Conservation (phyloP, 495 filamentous ascomycete genomes). For the Antarctomyces pellizariae region DNA sequence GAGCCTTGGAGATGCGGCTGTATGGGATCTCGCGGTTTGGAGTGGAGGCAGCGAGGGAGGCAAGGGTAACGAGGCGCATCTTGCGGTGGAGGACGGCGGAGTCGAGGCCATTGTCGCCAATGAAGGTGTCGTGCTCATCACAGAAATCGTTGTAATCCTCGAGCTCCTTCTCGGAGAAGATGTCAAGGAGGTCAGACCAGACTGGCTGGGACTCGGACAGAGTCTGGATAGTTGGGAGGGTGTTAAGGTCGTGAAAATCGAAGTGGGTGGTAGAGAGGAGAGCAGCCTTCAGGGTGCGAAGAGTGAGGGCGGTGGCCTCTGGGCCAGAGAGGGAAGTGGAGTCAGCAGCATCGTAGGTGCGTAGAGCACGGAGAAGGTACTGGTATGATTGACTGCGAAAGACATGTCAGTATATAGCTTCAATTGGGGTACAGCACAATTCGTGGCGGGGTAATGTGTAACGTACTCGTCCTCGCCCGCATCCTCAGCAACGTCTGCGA, state of each 20-base stretch:
- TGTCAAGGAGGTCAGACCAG: slow-evolving; percentile 75
- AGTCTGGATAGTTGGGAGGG: slow-evolving; percentile 64
- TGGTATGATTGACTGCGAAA: slow-evolving; percentile 39
- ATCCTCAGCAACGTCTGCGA: slow-evolving; percentile 57
- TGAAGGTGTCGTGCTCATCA: slow-evolving; percentile 54
- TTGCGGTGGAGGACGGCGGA: slow-evolving; percentile 47
- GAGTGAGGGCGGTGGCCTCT: slow-evolving; percentile 57
- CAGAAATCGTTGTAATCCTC: slow-evolving; percentile 92
- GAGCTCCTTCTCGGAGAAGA: slow-evolving; percentile 78
- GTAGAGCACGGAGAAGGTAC: slow-evolving; percentile 62
- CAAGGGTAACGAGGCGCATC: slow-evolving; percentile 85
- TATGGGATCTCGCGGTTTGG: slow-evolving; percentile 71
- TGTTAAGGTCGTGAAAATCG: slow-evolving; percentile 84
- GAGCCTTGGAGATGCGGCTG: slow-evolving; percentile 49
- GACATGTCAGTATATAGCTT: background rate
- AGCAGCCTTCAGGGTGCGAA: slow-evolving; percentile 65
- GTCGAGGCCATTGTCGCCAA: slow-evolving; percentile 47
- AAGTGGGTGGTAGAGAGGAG: slow-evolving; percentile 54
- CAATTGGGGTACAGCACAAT: slow-evolving; percentile 4
- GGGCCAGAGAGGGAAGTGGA: slow-evolving; percentile 31
- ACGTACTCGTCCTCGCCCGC: slow-evolving; percentile 49
- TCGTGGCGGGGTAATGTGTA: background rate
- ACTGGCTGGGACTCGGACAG: slow-evolving; percentile 61
- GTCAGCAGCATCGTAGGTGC: slow-evolving; percentile 50
- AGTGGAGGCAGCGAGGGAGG: slow-evolving; percentile 63